Conservation (phyloP, 768 basidiomycete species). For the Coprinopsis cinerea region DNA sequence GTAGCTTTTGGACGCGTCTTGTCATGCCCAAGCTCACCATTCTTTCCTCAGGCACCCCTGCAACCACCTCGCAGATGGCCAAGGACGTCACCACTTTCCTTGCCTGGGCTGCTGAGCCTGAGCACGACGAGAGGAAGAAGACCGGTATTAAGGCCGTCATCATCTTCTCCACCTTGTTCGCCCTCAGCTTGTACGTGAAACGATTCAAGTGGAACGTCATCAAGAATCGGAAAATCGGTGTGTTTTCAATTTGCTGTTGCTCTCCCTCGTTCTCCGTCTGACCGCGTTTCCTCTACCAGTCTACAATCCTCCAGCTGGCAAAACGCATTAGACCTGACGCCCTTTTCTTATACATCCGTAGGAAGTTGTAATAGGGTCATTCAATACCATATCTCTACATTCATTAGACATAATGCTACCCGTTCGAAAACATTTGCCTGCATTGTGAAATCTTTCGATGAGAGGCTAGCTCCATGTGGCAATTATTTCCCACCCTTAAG, state of each 20-base stretch:
- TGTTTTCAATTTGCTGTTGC: constrained; percentile 25
- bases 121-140: constrained; percentile 97
- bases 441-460: not conserved
- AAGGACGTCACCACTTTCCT: constrained; percentile 97
- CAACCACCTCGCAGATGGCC: constrained; percentile 97
- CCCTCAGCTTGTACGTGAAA: constrained; percentile 83
- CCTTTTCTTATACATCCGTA: constrained; percentile 18
- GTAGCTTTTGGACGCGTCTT: constrained; percentile 14
- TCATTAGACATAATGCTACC: constrained; percentile 18
- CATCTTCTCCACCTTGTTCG: constrained; percentile 80
- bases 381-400: constrained; percentile 15
- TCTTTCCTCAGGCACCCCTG: constrained; percentile 68
- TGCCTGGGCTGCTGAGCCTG: constrained; percentile 96
- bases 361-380: constrained; percentile 16
- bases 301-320: constrained; percentile 57
- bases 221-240: constrained; percentile 91
- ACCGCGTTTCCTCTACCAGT: constrained; percentile 28
- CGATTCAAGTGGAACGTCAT: constrained; percentile 91
- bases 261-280: not conserved
- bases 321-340: constrained; percentile 42
- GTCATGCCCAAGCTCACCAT: constrained; percentile 1
- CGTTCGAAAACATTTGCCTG: not conserved
- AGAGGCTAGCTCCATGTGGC: not conserved
- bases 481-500: not conserved
- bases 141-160: constrained; percentile 94